A percentile compares a stretch with the other conserved stretches of the same genome.
Evolutionary conservation across 106 monocot species (phyloP).

Genomic region (Phalaenopsis aphrodite): DNA sequence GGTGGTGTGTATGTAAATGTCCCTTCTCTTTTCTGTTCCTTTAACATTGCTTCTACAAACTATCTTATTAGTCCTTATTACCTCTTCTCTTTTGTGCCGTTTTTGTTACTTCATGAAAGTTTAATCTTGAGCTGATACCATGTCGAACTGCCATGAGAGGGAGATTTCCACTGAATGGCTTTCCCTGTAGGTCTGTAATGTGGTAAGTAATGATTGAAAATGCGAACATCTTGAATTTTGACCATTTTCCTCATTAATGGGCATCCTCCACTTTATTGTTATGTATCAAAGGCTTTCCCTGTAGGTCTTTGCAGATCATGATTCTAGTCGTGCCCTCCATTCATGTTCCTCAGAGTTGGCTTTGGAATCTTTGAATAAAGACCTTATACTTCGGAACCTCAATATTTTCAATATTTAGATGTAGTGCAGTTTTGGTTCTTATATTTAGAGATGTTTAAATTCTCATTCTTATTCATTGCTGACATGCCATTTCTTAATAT

Average conservation of each 20-base stretch:
- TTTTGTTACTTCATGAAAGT: neutral
- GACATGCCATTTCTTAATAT: neutral
- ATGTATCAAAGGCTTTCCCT: neutral
- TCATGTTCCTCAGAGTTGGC: constrained; percentile 22
- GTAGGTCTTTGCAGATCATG: constrained; percentile 57
- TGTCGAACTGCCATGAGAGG: constrained; percentile 13
- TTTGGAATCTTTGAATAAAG: constrained; percentile 48
- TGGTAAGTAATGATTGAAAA: constrained; percentile 19
- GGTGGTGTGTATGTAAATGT: too few species aligned
- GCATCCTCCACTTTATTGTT: neutral
- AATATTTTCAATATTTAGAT: constrained; percentile 34
- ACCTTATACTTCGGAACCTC: constrained; percentile 46
- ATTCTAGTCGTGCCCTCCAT: constrained; percentile 27
- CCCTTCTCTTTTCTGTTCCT: neutral
- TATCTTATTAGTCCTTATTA: neutral
- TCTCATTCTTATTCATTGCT: neutral
- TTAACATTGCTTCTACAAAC: neutral
- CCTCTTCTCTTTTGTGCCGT: neutral
- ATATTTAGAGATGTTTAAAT: neutral
- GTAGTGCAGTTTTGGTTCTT: constrained; percentile 1
- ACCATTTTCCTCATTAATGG: neutral
- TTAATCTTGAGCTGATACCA: neutral
- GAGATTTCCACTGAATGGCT: constrained; percentile 12
- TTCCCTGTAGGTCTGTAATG: constrained; percentile 11
- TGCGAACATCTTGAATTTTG: neutral